Conservation (phyloP, 768 basidiomycete species). For the Suillus ampliporus region DNA sequence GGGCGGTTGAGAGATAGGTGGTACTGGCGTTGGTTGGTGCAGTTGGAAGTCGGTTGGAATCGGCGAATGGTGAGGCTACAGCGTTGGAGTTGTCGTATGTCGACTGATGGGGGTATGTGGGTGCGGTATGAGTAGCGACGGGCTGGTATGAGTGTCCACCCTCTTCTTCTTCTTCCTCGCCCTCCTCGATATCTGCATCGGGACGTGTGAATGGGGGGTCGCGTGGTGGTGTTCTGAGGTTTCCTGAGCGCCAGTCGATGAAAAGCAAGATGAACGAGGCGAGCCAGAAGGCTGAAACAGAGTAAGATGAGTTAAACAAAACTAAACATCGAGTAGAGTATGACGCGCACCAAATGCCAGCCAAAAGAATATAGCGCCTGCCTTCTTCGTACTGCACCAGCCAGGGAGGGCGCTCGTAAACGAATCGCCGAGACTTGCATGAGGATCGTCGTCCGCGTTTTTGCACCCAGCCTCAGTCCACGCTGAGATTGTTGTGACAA, state of each 20-base stretch:
- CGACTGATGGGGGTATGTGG: constrained; percentile 29
- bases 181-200: constrained; percentile 51
- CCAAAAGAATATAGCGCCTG: constrained; percentile 91
- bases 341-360: constrained; percentile 67
- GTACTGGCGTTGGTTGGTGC: constrained; percentile 36
- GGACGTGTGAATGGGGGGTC: constrained; percentile 84
- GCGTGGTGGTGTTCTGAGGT: constrained; percentile 47
- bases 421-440: constrained; percentile 66
- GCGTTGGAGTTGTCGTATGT: constrained; percentile 30
- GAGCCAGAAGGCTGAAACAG: constrained; percentile 69
- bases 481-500: constrained; percentile 79
- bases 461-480: constrained; percentile 94
- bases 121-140: constrained; percentile 36
- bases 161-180: constrained; percentile 60
- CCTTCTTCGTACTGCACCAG: constrained; percentile 95
- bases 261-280: constrained; percentile 70
- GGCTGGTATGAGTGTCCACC: constrained; percentile 47
- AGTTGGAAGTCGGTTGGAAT: constrained; percentile 54
- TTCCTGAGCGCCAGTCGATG: constrained; percentile 81
- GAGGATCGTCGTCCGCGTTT: constrained; percentile 79
- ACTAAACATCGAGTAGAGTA: not conserved
- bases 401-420: constrained; percentile 73
- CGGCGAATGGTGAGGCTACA: constrained; percentile 52
- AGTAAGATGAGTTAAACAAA: constrained; percentile 10
- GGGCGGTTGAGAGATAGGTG: constrained; percentile 26